These are phyloP conservation scores for Populus tremula DNA, from an alignment of 345 rosid genomes.

Conservation along the genomic window DNA sequence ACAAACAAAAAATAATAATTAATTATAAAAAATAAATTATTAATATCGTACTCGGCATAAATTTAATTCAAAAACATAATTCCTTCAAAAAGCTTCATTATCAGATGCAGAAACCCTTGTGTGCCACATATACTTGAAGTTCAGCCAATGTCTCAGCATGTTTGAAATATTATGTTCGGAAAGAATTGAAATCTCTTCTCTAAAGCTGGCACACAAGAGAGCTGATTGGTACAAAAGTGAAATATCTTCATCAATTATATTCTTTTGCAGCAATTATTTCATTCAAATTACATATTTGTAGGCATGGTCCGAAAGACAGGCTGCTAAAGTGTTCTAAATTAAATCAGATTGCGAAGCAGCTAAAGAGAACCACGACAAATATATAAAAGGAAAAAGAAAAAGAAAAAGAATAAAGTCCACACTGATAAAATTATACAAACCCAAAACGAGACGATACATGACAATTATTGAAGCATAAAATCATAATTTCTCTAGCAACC, in stretches of 20 bases:
- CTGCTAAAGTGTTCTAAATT: slow-evolving; percentile 9
- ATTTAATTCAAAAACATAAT: too few relatives aligned
- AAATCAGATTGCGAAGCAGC: slow-evolving; percentile 21
- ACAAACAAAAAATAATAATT: too few relatives aligned
- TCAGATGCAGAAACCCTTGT: too few relatives aligned
- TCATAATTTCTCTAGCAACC: slow-evolving; percentile 19
- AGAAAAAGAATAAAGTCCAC: slow-evolving; percentile 16
- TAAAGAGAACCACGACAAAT: slow-evolving; percentile 1
- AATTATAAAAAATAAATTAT: too few relatives aligned
- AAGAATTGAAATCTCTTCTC: neutral
- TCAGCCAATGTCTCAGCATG: too few relatives aligned
- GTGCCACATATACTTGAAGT: too few relatives aligned
- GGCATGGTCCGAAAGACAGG: slow-evolving; percentile 10
- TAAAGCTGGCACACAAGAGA: neutral
- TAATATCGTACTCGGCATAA: too few relatives aligned
- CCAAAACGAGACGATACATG: slow-evolving; percentile 30
- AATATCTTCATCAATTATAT: neutral
- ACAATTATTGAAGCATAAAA: slow-evolving; percentile 14
- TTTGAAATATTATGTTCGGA: too few relatives aligned
- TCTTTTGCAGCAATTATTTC: slow-evolving; percentile 23
- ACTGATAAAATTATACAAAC: slow-evolving; percentile 33
- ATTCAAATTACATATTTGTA: slow-evolving; percentile 26
- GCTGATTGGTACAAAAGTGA: neutral
- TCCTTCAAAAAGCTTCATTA: too few relatives aligned
- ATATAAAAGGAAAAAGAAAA: neutral